phyloP scores from a whole-genome alignment of 371 early-diverging fungal species.

The Chytridium lagenaria region DNA sequence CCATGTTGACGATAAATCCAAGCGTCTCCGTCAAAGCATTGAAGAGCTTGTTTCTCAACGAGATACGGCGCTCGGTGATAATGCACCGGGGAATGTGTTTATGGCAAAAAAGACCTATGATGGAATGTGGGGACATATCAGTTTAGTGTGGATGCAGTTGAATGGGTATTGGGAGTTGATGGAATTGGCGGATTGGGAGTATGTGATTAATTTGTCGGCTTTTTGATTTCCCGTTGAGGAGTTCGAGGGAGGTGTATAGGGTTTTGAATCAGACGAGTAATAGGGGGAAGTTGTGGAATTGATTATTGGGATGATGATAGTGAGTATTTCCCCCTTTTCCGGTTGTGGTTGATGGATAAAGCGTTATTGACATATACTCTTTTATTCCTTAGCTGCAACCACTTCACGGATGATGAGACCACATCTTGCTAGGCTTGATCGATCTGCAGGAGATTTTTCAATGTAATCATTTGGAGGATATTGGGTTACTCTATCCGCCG shows the following conservation, averaged over 20 bases:
- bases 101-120: constrained; percentile 26
- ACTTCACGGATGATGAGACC: constrained; percentile 28
- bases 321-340: constrained; percentile 3
- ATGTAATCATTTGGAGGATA: constrained; percentile 28
- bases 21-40: background rate
- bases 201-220: constrained; percentile 36
- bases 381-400: constrained; percentile 29
- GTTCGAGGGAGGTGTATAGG: constrained; percentile 26
- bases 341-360: background rate
- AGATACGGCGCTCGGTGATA: background rate
- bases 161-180: constrained; percentile 35
- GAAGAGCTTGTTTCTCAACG: constrained; percentile 10
- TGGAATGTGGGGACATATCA: constrained; percentile 39
- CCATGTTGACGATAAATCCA: constrained; percentile 35
- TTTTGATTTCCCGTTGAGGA: constrained; percentile 38
- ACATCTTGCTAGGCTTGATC: constrained; percentile 21
- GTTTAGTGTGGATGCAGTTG: constrained; percentile 34
- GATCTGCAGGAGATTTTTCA: constrained; percentile 19
- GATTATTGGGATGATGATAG: constrained; percentile 38
- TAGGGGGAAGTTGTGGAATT: constrained; percentile 28
- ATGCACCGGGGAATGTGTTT: constrained; percentile 25
- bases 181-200: constrained; percentile 45
- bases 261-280: constrained; percentile 18
- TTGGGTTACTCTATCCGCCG: constrained; percentile 30
- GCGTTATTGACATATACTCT: too few species aligned